A percentile compares a stretch with the other conserved stretches of the same genome.
These are phyloP conservation scores for Hyaloscypha variabilis DNA, from an alignment of 495 filamentous ascomycete genomes.

Conservation along the genomic window DNA sequence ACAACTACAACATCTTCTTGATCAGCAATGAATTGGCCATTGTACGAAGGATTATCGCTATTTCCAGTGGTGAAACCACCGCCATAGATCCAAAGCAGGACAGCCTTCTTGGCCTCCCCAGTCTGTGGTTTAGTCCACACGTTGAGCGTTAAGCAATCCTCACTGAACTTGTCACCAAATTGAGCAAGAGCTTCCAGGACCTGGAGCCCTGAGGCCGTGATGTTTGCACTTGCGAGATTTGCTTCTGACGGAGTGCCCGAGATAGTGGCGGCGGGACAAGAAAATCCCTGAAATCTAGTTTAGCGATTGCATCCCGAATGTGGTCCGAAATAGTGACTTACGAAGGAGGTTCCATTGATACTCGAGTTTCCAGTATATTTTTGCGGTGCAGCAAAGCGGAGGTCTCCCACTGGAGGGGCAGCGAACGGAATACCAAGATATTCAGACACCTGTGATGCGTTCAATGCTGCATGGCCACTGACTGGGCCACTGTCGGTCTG, in stretches of 20 bases:
- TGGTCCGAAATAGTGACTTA: constrained; percentile 19
- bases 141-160: constrained; percentile 62
- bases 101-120: constrained; percentile 37
- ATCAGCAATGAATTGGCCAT: constrained; percentile 44
- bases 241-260: background rate
- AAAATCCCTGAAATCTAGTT: constrained; percentile 15
- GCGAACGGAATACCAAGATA: constrained; percentile 55
- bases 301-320: background rate
- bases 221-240: constrained; percentile 11
- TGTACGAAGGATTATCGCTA: constrained; percentile 38
- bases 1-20: constrained; percentile 59
- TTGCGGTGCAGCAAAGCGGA: constrained; percentile 47
- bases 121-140: constrained; percentile 47
- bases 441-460: constrained; percentile 43
- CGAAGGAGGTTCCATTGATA: constrained; percentile 32
- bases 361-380: constrained; percentile 11
- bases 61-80: constrained; percentile 38
- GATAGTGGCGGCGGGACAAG: constrained; percentile 17
- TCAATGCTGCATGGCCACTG: constrained; percentile 45
- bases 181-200: constrained; percentile 1
- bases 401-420: constrained; percentile 44
- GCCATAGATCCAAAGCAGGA: constrained; percentile 47
- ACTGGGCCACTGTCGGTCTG: constrained; percentile 43
- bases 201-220: constrained; percentile 19
- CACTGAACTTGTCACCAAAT: constrained; percentile 31